Evolutionary conservation across 148 eudicot species (phyloP).

Genomic region (Gaultheria prostrata): DNA sequence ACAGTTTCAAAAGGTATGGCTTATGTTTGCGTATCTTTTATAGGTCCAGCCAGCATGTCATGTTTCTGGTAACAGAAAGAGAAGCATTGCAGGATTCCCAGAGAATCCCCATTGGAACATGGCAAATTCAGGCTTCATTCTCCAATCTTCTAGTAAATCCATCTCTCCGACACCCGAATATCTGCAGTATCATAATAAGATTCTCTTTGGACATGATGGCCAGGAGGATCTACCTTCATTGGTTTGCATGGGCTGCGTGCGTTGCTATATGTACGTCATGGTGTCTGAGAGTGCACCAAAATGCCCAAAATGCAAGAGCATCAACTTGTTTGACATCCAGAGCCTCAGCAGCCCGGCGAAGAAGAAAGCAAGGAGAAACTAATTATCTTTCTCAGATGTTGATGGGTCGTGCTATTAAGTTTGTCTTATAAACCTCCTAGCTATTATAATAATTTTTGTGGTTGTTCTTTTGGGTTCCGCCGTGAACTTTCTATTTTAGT

Average conservation of each 20-base stretch:
- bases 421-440: neutral
- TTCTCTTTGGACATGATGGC: neutral
- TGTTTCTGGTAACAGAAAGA: neutral
- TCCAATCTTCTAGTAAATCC: neutral
- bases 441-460: neutral
- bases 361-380: slow-evolving; percentile 9
- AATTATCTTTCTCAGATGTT: neutral
- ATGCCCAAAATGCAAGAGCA: slow-evolving; percentile 8
- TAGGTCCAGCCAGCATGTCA: neutral
- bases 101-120: neutral
- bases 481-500: neutral
- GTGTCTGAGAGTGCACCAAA: neutral
- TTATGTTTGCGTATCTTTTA: neutral
- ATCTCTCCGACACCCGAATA: neutral
- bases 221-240: neutral
- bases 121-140: neutral
- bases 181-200: neutral
- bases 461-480: neutral
- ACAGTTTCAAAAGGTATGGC: neutral
- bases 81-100: neutral
- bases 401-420: neutral
- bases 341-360: too few relatives aligned
- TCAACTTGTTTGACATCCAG: neutral
- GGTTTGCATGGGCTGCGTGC: slow-evolving; percentile 5
- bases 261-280: slow-evolving; percentile 6